Percentiles rank a stretch among this genome's conserved stretches.
Evolutionary conservation across 2,329 filamentous ascomycete species (phyloP).

Genomic region (Diaporthe australafricana): DNA sequence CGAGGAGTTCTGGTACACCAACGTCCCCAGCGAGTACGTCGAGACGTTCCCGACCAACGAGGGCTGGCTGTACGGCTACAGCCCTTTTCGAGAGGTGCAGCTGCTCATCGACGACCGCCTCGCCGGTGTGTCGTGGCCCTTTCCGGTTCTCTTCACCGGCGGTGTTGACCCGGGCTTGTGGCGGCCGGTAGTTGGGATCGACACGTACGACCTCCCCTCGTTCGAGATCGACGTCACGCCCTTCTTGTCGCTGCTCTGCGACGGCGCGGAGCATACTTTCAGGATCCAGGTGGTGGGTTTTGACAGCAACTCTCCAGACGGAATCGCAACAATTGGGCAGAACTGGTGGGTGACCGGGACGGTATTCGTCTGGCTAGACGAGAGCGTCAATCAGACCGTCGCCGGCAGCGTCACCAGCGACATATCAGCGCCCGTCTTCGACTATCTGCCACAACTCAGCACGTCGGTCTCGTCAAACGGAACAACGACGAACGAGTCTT

Average conservation of each 20-base stretch:
- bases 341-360: conserved; percentile 77
- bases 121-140: conserved; percentile 76
- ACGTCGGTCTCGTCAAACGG: conserved; percentile 39
- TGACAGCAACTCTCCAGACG: conserved; percentile 62
- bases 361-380: conserved; percentile 71
- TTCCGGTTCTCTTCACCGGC: conserved; percentile 77
- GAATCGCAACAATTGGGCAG: conserved; percentile 59
- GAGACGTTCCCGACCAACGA: conserved; percentile 63
- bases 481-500: conserved; percentile 44
- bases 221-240: conserved; percentile 77
- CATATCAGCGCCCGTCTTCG: conserved; percentile 40
- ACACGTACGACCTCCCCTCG: conserved; percentile 74
- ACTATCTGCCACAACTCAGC: conserved; percentile 42
- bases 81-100: conserved; percentile 75
- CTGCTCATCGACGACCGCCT: conserved; percentile 71
- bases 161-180: conserved; percentile 75
- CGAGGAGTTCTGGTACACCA: conserved; percentile 80
- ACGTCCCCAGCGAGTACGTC: conserved; percentile 68
- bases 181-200: conserved; percentile 77
- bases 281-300: conserved; percentile 8
- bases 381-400: conserved; percentile 47
- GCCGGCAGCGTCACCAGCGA: conserved; percentile 39
- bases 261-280: conserved; percentile 53
- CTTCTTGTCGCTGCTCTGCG: conserved; percentile 69
- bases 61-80: conserved; percentile 67